Percentiles rank a stretch among this genome's conserved stretches.
These are phyloP conservation scores for Cocos nucifera DNA, from an alignment of 176 grass and related monocot genomes.

Conservation along the genomic window DNA sequence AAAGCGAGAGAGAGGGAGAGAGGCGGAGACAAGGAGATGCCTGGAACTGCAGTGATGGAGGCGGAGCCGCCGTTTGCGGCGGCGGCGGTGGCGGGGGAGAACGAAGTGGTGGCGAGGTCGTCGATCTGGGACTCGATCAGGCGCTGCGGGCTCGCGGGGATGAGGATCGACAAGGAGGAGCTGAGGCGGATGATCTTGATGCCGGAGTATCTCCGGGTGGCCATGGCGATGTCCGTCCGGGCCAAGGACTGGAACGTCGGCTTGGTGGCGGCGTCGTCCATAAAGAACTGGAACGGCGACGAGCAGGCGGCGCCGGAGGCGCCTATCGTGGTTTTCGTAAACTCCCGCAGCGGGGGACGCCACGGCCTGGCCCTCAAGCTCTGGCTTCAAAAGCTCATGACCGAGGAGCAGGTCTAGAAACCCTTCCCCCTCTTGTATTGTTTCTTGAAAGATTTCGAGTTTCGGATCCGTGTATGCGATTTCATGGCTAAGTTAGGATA, in stretches of 20 bases:
- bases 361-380: slow-evolving; percentile 75
- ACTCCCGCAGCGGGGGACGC: slow-evolving; percentile 74
- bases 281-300: neutral
- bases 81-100: slow-evolving; percentile 8
- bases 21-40: slow-evolving; percentile 23
- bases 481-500: no score
- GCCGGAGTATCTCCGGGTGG: slow-evolving; percentile 56
- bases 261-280: slow-evolving; percentile 6
- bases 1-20: neutral
- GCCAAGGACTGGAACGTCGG: slow-evolving; percentile 38
- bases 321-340: slow-evolving; percentile 84
- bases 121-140: slow-evolving; percentile 89
- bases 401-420: slow-evolving; percentile 74
- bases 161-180: slow-evolving; percentile 63
- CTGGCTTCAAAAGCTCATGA: slow-evolving; percentile 76
- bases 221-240: slow-evolving; percentile 35
- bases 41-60: slow-evolving; percentile 26
- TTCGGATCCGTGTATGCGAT: no score
- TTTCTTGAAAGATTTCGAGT: no score
- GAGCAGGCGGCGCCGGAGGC: slow-evolving; percentile 27
- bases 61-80: slow-evolving; percentile 2
- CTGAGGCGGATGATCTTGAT: slow-evolving; percentile 62
- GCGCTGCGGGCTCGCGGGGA: slow-evolving; percentile 53
- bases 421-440: neutral
- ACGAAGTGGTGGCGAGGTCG: slow-evolving; percentile 32